Percentiles rank a stretch among this genome's conserved stretches.
phyloP scores from a whole-genome alignment of 805 yeast species.

The Torulaspora microellipsoides region DNA sequence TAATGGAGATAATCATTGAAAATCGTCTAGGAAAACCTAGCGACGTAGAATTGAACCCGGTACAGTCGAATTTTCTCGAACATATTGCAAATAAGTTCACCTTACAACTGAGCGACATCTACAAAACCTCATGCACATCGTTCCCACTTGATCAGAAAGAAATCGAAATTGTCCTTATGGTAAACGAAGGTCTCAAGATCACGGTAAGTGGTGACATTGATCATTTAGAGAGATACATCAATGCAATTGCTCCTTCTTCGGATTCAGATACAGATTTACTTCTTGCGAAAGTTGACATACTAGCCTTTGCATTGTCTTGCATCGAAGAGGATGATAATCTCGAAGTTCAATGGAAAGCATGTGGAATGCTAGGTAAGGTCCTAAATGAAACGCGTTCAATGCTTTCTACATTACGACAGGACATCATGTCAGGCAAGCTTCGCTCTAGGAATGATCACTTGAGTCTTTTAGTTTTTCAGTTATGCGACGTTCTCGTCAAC shows the following conservation, averaged over 20 bases:
- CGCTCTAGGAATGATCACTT: conserved; percentile 17
- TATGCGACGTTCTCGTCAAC: conserved; percentile 22
- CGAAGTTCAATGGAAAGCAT: conserved; percentile 20
- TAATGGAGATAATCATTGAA: conserved; percentile 23
- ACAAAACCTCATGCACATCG: conserved; percentile 1
- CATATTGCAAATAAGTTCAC: conserved; percentile 17
- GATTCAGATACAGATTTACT: conserved; percentile 9
- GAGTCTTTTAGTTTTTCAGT: conserved; percentile 26
- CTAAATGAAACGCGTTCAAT: conserved; percentile 14
- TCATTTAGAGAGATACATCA: conserved; percentile 9
- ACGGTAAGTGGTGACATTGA: conserved; percentile 10
- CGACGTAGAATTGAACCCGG: conserved; percentile 9
- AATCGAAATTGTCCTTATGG: conserved; percentile 11
- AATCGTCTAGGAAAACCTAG: conserved; percentile 2
- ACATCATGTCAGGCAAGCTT: conserved; percentile 9
- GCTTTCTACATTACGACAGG: conserved; percentile 15
- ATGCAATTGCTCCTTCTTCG: not conserved
- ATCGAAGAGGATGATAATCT: conserved; percentile 1
- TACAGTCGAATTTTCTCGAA: conserved; percentile 23
- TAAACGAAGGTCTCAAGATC: conserved; percentile 15
- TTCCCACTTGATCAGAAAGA: conserved; percentile 8
- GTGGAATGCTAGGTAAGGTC: conserved; percentile 16
- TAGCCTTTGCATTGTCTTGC: conserved; percentile 17
- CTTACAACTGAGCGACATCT: conserved; percentile 19
- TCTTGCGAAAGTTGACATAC: conserved; percentile 19